Evolutionary conservation across 495 filamentous ascomycete species (phyloP).

Genomic region (Durotheca rogersii): DNA sequence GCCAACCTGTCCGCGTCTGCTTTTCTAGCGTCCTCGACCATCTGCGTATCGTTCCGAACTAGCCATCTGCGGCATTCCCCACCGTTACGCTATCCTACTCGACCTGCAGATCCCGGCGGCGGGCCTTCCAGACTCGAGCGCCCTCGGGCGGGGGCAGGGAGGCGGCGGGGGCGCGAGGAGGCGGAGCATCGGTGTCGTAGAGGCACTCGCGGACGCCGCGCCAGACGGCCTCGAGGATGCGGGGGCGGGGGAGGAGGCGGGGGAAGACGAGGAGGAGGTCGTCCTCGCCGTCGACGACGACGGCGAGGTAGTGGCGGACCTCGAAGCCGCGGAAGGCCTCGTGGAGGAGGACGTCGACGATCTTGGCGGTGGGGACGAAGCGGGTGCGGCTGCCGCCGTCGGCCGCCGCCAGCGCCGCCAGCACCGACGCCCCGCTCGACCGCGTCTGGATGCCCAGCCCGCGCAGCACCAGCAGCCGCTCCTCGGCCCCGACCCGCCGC

Average conservation of each 20-base stretch:
- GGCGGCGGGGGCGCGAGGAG: too few species aligned
- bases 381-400: too few species aligned
- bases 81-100: too few species aligned
- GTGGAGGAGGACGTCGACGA: slow-evolving; percentile 90
- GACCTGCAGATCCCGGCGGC: too few species aligned
- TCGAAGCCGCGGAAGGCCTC: slow-evolving; percentile 94
- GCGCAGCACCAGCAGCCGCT: slow-evolving; percentile 84
- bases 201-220: slow-evolving; percentile 73
- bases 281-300: slow-evolving; percentile 88
- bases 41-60: too few species aligned
- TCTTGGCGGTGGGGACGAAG: slow-evolving; percentile 91
- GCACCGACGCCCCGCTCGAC: slow-evolving; percentile 63
- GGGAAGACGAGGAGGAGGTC: slow-evolving; percentile 93
- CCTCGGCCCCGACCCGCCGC: slow-evolving; percentile 59
- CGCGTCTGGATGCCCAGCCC: slow-evolving; percentile 90
- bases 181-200: too few species aligned
- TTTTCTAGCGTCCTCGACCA: too few species aligned
- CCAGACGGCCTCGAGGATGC: slow-evolving; percentile 83
- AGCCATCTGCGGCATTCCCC: too few species aligned
- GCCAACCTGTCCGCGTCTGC: too few species aligned
- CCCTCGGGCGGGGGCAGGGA: too few species aligned
- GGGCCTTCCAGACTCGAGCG: too few species aligned
- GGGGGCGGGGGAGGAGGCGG: slow-evolving; percentile 66
- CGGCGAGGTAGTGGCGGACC: slow-evolving; percentile 83
- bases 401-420: slow-evolving; percentile 40